Base-by-base conservation (phyloP, 2,329 filamentous ascomycete genomes). In the Monilinia laxa region DNA sequence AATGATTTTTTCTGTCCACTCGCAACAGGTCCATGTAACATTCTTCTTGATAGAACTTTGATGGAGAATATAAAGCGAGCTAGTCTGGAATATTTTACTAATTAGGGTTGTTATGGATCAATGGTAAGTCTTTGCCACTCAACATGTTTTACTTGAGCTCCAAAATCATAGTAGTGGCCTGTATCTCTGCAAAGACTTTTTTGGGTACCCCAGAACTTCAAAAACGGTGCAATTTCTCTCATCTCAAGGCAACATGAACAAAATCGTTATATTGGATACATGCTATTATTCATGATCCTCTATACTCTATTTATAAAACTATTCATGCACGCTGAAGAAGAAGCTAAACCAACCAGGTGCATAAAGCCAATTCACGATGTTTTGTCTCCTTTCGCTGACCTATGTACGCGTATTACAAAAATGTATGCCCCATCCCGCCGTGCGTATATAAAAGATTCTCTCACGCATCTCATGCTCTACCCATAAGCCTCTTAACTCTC, bases 401-500 rank as follows among this genome's bases (percentile, higher is more conserved):
- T 20, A 35, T 35, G 42, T 23, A 51, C 4, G 16, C n/a, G 35
- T 11, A n/a, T 38, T 20, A 55, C 31, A 55, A 10, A 16, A 55
- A 55, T 20, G n/a, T 38, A 35, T 35, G n/a, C 18, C 31, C 53
- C 31, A 6, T 38, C 38, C 38, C 16, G 38, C 45, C 58, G 49
- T 45, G 23, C n/a, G 45, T 38, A n/a, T 60, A 38, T 25, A 23
- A 38, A 51, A 4, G 23, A 55, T 38, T 4, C 5, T 51, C 9
- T 11, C 0, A 25, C 31, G n/a, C 47, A 25, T 18, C 11, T 64
- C 42, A 64, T 3, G 51, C 28, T 28, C 69, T 45, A 0, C 73
- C 81, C 11, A 79, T 72, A 45, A 81, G 72, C 66, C 85, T 80
- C 78, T 87, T 86, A 7, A 84, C 69, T 38, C 78, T 78, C 45